Base-by-base conservation (phyloP, 148 eudicot species). In the Arbutus unedo region DNA sequence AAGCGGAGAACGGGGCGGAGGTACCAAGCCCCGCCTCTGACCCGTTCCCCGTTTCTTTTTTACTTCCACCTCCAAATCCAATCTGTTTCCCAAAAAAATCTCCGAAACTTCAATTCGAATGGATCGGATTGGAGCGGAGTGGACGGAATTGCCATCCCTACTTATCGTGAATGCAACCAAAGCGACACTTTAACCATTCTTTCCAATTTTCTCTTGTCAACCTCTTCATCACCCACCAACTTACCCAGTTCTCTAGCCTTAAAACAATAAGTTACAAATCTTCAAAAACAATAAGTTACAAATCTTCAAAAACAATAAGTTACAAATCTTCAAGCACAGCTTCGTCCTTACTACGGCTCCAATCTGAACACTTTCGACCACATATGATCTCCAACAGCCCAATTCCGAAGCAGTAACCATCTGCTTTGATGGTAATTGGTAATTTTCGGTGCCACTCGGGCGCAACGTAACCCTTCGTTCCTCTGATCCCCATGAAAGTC, bases 111-210 rank as follows among this genome's bases (percentile, higher is more conserved):
- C n/a, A n/a, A n/a, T n/a, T n/a, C n/a, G n/a, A n/a, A n/a, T n/a
- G n/a, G n/a, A n/a, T n/a, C n/a, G n/a, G n/a, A n/a, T n/a, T n/a
- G n/a, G n/a, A n/a, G n/a, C n/a, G n/a, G n/a, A n/a, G n/a, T n/a
- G n/a, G n/a, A n/a, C n/a, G n/a, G n/a, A n/a, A n/a, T n/a, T n/a
- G n/a, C n/a, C n/a, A n/a, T n/a, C n/a, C n/a, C n/a, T n/a, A n/a
- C 21, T 79, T 47, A 23, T 79, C 82, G 19, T 64, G 82, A 8
- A 79, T 66, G 59, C 82, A 79, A 79, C 82, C 82, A 79, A 14
- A 79, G 74, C 18, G 59, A 74, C 9, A 79, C 59, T 48, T 66
- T 79, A 3, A 79, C 74, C 82, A 79, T 66, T 23, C 57, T 49
- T 74, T 66, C 82, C 25, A 79, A 51, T 16, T 49, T 48, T 50